Conservation (phyloP, 2,329 filamentous ascomycete genomes). For the Xylaria sp. region DNA sequence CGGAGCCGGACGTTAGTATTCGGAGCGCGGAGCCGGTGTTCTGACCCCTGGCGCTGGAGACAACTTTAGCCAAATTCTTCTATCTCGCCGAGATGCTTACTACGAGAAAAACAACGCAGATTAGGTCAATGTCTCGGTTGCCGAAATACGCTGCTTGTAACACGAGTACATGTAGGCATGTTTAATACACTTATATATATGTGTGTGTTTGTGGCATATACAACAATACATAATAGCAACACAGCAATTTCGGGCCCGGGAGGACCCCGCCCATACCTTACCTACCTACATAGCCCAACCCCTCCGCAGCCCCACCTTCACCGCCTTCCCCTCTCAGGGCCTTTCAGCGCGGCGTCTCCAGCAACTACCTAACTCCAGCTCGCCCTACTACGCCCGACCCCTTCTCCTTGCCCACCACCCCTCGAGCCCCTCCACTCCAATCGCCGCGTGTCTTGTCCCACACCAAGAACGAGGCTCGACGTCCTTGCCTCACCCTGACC, state of each 20-base stretch:
- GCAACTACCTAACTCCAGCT: not conserved
- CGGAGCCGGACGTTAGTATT: constrained; percentile 21
- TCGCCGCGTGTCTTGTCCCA: constrained; percentile 5
- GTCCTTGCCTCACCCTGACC: not conserved
- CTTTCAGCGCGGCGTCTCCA: not conserved
- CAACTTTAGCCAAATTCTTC: not conserved
- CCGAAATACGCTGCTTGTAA: not conserved
- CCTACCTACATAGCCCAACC: not conserved
- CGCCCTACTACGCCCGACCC: not conserved
- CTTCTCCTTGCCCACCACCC: not conserved
- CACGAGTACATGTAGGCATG: not conserved
- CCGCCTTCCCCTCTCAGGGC: constrained; percentile 27
- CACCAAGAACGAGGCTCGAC: constrained; percentile 7
- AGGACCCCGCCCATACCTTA: not conserved
- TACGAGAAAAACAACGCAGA: not conserved
- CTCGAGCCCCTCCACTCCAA: constrained; percentile 7
- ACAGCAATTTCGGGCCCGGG: no score
- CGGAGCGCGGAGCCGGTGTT: constrained; percentile 16
- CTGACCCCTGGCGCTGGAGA: not conserved
- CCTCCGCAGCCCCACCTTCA: constrained; percentile 21
- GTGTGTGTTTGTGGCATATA: no score
- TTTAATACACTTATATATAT: not conserved
- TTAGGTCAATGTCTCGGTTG: not conserved
- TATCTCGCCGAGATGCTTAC: not conserved
- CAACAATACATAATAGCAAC: no score